Evolutionary conservation across 495 filamentous ascomycete species (phyloP).

Genomic region (Aspergillus avenaceus): DNA sequence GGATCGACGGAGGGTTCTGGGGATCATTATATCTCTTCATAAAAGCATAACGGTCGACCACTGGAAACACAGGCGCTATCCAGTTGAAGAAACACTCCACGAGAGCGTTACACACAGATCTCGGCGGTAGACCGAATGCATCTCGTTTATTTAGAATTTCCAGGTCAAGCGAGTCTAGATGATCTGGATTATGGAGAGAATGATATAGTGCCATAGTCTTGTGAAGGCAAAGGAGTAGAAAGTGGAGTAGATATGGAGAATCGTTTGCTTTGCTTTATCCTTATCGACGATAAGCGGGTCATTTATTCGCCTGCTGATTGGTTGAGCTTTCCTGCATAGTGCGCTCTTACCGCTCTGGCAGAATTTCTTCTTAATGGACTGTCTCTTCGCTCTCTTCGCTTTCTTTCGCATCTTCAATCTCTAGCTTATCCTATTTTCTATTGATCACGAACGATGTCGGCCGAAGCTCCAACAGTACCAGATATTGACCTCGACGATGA

Average conservation of each 20-base stretch:
- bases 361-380: neutral
- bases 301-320: too few species aligned
- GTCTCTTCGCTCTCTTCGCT: neutral
- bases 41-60: conserved; percentile 79
- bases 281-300: too few species aligned
- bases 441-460: conserved; percentile 22
- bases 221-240: neutral
- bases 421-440: too few species aligned
- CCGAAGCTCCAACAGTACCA: conserved; percentile 14
- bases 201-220: neutral
- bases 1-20: conserved; percentile 81
- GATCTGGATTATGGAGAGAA: neutral
- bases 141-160: conserved; percentile 82
- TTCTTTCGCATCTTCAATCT: neutral
- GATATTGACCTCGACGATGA: conserved; percentile 45
- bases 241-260: too few species aligned
- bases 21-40: conserved; percentile 79
- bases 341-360: neutral
- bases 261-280: too few species aligned
- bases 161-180: conserved; percentile 77
- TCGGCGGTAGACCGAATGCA: conserved; percentile 77
- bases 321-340: too few species aligned
- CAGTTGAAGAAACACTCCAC: conserved; percentile 84
- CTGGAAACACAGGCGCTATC: conserved; percentile 83
- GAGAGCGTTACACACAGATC: conserved; percentile 76